phyloP scores from a whole-genome alignment of 345 rosid genomes.

The Abelmoschus esculentus region DNA sequence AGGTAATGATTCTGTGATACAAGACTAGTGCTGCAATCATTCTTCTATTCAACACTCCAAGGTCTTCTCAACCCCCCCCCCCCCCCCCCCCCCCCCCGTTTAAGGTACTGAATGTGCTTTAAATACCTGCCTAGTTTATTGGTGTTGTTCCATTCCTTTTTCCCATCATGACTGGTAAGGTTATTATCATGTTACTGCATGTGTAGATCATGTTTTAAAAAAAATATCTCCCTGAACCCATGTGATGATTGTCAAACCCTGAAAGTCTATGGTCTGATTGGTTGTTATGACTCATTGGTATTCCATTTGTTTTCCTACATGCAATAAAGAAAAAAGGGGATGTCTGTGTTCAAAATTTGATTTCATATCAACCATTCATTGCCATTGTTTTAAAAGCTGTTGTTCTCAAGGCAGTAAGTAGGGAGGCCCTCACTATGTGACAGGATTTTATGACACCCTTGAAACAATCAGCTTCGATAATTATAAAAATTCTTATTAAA shows the following conservation, averaged over 20 bases:
- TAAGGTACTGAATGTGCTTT: not conserved
- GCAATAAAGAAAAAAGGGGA: not conserved
- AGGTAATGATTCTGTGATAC: too few relatives aligned
- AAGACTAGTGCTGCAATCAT: not conserved
- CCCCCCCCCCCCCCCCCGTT: too few relatives aligned
- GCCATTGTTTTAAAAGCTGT: slow-evolving; percentile 1
- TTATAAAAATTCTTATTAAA: too few relatives aligned
- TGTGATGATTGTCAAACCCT: slow-evolving; percentile 5
- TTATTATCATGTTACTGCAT: too few relatives aligned
- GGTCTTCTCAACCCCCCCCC: not conserved
- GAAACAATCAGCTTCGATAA: too few relatives aligned
- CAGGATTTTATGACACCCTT: too few relatives aligned
- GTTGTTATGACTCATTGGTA: not conserved
- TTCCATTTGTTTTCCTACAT: slow-evolving; percentile 12
- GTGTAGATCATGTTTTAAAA: not conserved
- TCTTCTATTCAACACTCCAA: too few relatives aligned
- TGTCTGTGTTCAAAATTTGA: slow-evolving; percentile 10
- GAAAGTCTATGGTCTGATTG: not conserved
- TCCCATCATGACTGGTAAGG: too few relatives aligned
- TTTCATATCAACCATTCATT: slow-evolving; percentile 9
- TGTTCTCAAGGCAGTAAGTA: slow-evolving; percentile 15
- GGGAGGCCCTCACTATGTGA: slow-evolving; percentile 15
- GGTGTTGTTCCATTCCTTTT: not conserved
- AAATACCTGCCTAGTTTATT: not conserved
- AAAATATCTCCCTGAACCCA: not conserved